Evolutionary conservation across 805 yeast species (phyloP).

Genomic region (Komagataella pseudopastoris): DNA sequence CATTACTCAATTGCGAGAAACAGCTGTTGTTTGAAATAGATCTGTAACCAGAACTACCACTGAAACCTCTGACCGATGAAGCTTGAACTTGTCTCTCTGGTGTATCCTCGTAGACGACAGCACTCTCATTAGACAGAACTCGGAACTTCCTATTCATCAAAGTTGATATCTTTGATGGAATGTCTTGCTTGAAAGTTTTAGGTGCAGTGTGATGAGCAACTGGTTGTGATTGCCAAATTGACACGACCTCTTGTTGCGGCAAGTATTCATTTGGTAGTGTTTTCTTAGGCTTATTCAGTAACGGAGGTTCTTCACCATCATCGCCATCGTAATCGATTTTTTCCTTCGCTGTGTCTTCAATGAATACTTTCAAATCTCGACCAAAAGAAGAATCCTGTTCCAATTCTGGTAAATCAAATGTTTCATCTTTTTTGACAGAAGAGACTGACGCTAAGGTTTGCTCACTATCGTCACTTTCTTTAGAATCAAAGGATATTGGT

Average conservation of each 20-base stretch:
- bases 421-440: not conserved
- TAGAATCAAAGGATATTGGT: not conserved
- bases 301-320: not conserved
- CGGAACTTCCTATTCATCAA: not conserved
- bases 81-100: not conserved
- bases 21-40: not conserved
- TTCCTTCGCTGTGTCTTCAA: not conserved
- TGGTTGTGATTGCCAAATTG: slow-evolving; percentile 21
- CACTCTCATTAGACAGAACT: not conserved
- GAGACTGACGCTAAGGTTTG: not conserved
- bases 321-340: not conserved
- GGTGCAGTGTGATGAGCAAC: not conserved
- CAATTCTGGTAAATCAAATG: not conserved
- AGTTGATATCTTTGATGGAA: not conserved
- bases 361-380: not conserved
- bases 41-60: not conserved
- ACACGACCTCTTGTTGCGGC: slow-evolving; percentile 13
- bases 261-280: slow-evolving; percentile 8
- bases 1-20: not conserved
- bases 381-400: not conserved
- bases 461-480: not conserved
- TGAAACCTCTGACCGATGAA: not conserved
- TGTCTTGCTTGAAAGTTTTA: not conserved
- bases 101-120: not conserved
- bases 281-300: not conserved